phyloP scores from a whole-genome alignment of 108 stramenopile genomes.

The Pseudonitzschia multiseries region DNA sequence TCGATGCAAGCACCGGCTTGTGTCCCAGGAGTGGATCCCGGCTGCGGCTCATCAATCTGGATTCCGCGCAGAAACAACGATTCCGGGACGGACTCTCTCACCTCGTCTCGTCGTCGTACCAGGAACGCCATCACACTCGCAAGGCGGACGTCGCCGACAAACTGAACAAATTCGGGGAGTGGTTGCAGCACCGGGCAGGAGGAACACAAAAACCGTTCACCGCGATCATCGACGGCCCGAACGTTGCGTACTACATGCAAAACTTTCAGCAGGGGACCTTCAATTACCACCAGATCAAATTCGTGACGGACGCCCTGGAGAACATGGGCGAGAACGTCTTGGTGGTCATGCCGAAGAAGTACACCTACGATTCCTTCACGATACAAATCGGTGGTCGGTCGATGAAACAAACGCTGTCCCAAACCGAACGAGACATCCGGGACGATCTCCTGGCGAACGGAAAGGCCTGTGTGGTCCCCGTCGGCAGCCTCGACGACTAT shows the following conservation, averaged over 20 bases:
- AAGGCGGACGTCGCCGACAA: slow-evolving; percentile 38
- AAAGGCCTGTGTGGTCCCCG: slow-evolving; percentile 60
- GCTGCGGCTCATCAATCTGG: slow-evolving; percentile 66
- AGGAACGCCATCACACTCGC: slow-evolving; percentile 39
- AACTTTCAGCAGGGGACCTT: slow-evolving; percentile 72
- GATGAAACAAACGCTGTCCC: slow-evolving; percentile 35
- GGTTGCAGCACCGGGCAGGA: slow-evolving; percentile 58
- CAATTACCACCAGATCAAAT: slow-evolving; percentile 65
- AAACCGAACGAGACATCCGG: slow-evolving; percentile 37
- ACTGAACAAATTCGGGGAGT: slow-evolving; percentile 61
- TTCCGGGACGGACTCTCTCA: slow-evolving; percentile 50
- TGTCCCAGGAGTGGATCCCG: slow-evolving; percentile 65
- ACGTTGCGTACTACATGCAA: slow-evolving; percentile 83
- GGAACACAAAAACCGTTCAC: slow-evolving; percentile 80
- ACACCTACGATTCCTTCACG: slow-evolving; percentile 27
- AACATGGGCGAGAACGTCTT: slow-evolving; percentile 70
- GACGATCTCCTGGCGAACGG: slow-evolving; percentile 31
- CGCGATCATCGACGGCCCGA: slow-evolving; percentile 81
- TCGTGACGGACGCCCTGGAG: slow-evolving; percentile 71
- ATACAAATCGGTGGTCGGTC: slow-evolving; percentile 24
- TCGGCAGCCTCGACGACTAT: slow-evolving; percentile 74
- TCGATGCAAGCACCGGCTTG: slow-evolving; percentile 57
- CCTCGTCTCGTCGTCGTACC: slow-evolving; percentile 45
- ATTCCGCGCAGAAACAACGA: slow-evolving; percentile 53
- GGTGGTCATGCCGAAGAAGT: slow-evolving; percentile 40